Conservation (phyloP, 2,329 filamentous ascomycete species). For the Aureobasidium sp. region DNA sequence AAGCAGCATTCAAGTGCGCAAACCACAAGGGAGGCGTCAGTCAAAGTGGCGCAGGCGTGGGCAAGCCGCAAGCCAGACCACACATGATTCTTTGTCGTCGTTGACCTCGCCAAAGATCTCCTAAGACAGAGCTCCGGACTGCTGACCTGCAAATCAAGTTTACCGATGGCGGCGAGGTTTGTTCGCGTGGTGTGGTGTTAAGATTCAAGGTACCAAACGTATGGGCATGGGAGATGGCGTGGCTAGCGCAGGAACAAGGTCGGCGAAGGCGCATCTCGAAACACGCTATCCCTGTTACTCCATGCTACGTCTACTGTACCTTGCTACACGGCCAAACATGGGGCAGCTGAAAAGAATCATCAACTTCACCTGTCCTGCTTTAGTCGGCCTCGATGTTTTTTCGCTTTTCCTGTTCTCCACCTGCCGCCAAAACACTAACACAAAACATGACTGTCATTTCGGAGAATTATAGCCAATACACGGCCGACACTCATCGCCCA, state of each 20-base stretch:
- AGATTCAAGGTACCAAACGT: slow-evolving; percentile 10
- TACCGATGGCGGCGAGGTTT: not conserved
- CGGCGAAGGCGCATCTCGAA: slow-evolving; percentile 6
- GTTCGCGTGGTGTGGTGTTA: slow-evolving; percentile 1
- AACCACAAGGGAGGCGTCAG: not conserved
- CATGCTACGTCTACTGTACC: not conserved
- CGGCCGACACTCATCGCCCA: not conserved
- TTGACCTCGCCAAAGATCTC: not conserved
- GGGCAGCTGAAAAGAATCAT: slow-evolving; percentile 6
- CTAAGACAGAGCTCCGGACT: not conserved
- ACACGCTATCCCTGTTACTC: slow-evolving; percentile 8
- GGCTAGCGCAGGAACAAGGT: slow-evolving; percentile 8
- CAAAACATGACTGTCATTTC: not conserved
- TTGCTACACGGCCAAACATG: slow-evolving; percentile 1
- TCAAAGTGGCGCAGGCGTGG: not conserved
- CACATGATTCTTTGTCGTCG: not conserved
- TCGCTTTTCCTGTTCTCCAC: not conserved
- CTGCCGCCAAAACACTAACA: not conserved
- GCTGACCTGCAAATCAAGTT: not conserved
- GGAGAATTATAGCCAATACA: not conserved
- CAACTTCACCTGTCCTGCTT: not conserved
- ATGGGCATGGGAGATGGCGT: slow-evolving; percentile 3
- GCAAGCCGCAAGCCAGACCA: not conserved
- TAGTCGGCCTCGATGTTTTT: not conserved
- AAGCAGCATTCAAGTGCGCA: not conserved